Evolutionary conservation across 139 green algal genomes (phyloP), one percentile per base, ranked within the genome.

Genomic region (Auxenochlorella pyrenoidosa): DNA sequence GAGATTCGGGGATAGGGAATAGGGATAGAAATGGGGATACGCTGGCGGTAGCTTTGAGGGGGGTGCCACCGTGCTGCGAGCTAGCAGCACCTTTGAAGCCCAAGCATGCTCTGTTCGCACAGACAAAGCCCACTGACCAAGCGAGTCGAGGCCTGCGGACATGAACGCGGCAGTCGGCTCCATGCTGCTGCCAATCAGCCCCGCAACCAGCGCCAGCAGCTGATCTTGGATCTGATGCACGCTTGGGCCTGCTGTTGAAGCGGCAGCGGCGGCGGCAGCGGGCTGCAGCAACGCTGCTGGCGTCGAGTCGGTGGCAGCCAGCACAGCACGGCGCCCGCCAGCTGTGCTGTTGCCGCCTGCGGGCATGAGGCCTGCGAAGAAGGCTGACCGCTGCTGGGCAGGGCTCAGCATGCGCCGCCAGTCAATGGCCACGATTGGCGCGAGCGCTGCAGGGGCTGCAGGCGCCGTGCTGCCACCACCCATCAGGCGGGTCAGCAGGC

Each of bases 111-210:
- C n/a, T n/a, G n/a, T 54, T 18, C 47, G 8, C 47, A 54, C 8
- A 54, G 47, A 18, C 47, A 54, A 6, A 10, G 47, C 47, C 47
- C 10, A 8, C 82, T 68, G 32, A 19, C 92, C 94, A 68, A 98
- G 87, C 1, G 92, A 96, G 89, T 98, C 91, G 28, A 94, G 75
- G 6, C 90, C 91, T 1, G 71, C 58, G 0, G 79, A 87, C 87
- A 94, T 94, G 34, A 94, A 91, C 58, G 87, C 54, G 1, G 38
- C 54, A 3, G 24, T 3, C 1, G 66, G 15, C 22, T 60, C 36
- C 44, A 89, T 75, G 47, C 19, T 40, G 68, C 26, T 36, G 18
- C 75, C 85, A 18, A 63, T 40, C 8, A 66, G 63, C 12, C 47
- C 43, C 0, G 19, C 60, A 2, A 38, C 86, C 34, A 82, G 51